Base-by-base conservation (phyloP, 352 stramenopile genomes). In the Pythium myriotylum region DNA sequence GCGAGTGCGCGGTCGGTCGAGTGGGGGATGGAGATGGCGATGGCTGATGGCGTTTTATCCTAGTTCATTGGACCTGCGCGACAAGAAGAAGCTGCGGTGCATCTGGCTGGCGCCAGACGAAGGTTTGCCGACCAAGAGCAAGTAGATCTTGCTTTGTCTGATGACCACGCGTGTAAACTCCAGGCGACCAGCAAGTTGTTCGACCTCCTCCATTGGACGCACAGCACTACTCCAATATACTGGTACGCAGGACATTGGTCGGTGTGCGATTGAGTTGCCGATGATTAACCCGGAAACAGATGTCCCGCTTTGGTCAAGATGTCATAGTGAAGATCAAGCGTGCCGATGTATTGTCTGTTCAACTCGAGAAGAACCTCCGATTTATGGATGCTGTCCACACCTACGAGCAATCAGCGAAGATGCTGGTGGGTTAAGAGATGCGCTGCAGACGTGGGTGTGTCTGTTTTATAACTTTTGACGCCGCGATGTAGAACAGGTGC, bases 331-430 rank as follows among this genome's bases (percentile, higher is more conserved):
- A 91, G 60, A 88, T 91, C 42, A 75, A 74, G 46, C 79, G 78
- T 9, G 70, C 73, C 0, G 79, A 91, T 62, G 61, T 64, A 6
- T 54, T 91, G n/a, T 73, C 81, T 0, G 63, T 82, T 22, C 79
- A 89, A 55, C 54, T 91, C n/a, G 81, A 91, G 59, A 77, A 73
- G 65, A 87, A 68, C 20, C 53, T 49, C 3, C 73, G 81, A 41
- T 91, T 69, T 51, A 86, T 86, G 76, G 81, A 91, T 57, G 75
- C 75, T 9, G 74, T 86, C n/a, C 77, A 88, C 62, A 91, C 81
- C 7, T 86, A 88, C 41, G 77, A 91, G 48, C 81, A 91, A 51
- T 79, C 81, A 6, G 70, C 54, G 26, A 89, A 89, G 64, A 88
- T 91, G 79, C 70, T 89, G 58, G 81, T 90, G 72, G 17, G 59